Conservation (phyloP, 1,139 yeast species). For the Debaryomyces robertsiae region DNA sequence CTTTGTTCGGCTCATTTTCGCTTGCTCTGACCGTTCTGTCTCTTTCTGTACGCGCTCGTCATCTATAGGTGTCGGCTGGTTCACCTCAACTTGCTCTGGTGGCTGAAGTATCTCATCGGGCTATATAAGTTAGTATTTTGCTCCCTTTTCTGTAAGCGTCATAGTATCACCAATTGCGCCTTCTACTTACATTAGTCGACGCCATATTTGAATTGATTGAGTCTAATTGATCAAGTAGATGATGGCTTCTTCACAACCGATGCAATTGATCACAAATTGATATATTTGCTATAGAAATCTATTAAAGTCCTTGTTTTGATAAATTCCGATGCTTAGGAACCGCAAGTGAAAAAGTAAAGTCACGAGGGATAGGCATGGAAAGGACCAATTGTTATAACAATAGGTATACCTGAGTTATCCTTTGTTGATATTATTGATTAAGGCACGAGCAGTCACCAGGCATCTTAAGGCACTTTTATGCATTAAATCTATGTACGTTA, state of each 20-base stretch:
- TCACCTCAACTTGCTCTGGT: slow-evolving; percentile 26
- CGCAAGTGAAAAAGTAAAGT: slow-evolving; percentile 9
- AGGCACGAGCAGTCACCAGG: neutral
- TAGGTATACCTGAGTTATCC: neutral
- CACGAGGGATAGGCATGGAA: slow-evolving; percentile 1
- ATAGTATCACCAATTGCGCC: neutral
- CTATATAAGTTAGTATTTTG: slow-evolving; percentile 20
- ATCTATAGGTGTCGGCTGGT: slow-evolving; percentile 12
- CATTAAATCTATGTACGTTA: slow-evolving; percentile 12
- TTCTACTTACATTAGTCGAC: slow-evolving; percentile 10
- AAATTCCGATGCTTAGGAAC: slow-evolving; percentile 5
- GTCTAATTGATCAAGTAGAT: neutral
- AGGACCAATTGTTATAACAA: slow-evolving; percentile 5
- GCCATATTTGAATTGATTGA: slow-evolving; percentile 6
- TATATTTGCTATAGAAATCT: slow-evolving; percentile 3
- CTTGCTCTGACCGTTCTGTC: slow-evolving; percentile 3
- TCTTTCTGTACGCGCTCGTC: slow-evolving; percentile 4
- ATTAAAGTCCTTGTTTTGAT: neutral
- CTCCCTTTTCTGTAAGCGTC: too few relatives aligned
- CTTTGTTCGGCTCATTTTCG: neutral
- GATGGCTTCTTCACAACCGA: neutral
- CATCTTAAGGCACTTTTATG: neutral
- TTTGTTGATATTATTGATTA: neutral
- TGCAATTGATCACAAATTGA: slow-evolving; percentile 2
- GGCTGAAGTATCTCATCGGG: slow-evolving; percentile 29